phyloP scores from a whole-genome alignment of 768 basidiomycete genomes.

The Postia placenta region DNA sequence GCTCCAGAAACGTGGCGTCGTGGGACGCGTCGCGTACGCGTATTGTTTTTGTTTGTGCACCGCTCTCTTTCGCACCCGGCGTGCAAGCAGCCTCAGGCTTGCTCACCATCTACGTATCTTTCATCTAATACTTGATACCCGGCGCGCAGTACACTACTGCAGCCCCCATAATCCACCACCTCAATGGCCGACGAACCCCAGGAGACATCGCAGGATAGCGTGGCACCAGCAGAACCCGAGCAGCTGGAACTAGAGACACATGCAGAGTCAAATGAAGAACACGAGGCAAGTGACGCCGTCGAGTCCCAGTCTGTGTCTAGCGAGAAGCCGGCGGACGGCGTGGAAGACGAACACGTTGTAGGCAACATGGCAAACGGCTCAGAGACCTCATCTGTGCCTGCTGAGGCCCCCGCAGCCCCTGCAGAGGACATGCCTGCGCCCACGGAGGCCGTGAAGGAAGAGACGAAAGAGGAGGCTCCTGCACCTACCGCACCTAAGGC shows the following conservation, averaged over 20 bases:
- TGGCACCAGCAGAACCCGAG: constrained; percentile 11
- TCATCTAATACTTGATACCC: constrained; percentile 9
- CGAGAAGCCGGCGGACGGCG: constrained; percentile 13
- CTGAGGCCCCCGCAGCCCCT: constrained; percentile 9
- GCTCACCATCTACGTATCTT: constrained; percentile 4
- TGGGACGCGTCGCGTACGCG: constrained; percentile 11
- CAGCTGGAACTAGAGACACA: constrained; percentile 20
- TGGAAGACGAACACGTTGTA: constrained; percentile 11
- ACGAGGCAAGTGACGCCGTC: constrained; percentile 31
- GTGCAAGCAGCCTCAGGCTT: neutral
- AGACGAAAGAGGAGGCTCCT: constrained; percentile 2
- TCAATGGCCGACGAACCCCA: constrained; percentile 33
- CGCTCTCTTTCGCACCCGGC: neutral
- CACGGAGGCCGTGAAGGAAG: constrained; percentile 7
- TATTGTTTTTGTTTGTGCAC: constrained; percentile 15
- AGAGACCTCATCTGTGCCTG: neutral
- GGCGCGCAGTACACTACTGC: constrained; percentile 5
- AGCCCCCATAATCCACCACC: constrained; percentile 3
- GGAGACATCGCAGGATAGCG: constrained; percentile 14
- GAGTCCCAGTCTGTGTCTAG: constrained; percentile 23
- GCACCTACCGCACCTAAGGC: constrained; percentile 17
- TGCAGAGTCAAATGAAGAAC: constrained; percentile 25
- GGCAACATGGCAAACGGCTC: constrained; percentile 7
- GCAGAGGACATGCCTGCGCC: constrained; percentile 10
- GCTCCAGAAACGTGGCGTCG: constrained; percentile 10